A percentile compares a stretch with the other conserved stretches of the same genome.
These are phyloP conservation scores for Mollisiaceae sp. DNA, from an alignment of 2,329 filamentous ascomycete genomes.

Conservation along the genomic window DNA sequence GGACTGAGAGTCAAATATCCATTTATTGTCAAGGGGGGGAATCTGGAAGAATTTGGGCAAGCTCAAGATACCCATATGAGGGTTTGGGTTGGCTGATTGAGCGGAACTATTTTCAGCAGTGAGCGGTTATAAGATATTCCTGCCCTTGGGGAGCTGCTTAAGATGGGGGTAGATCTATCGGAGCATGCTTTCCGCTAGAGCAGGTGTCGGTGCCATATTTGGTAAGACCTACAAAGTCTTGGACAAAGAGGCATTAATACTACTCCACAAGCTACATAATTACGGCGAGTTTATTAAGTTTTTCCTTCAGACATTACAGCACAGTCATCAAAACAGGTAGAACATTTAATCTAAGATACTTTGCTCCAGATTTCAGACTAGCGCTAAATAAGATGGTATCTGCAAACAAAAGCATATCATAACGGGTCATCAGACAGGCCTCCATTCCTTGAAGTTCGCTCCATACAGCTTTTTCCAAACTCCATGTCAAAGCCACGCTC, in stretches of 20 bases:
- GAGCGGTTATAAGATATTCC: background rate
- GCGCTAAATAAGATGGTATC: slow-evolving; percentile 8
- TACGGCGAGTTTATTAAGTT: background rate
- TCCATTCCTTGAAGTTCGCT: background rate
- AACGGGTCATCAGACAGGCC: background rate
- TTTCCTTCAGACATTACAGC: background rate
- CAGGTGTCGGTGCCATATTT: background rate
- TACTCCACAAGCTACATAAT: background rate
- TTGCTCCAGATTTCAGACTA: background rate
- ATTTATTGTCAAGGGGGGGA: background rate
- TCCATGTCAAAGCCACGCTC: slow-evolving; percentile 1
- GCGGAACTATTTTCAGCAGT: too few species aligned
- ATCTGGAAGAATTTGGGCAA: too few species aligned
- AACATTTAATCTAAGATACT: too few species aligned
- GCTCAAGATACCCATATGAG: too few species aligned
- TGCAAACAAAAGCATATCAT: slow-evolving; percentile 3
- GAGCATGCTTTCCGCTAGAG: background rate
- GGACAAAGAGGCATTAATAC: background rate
- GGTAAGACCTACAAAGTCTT: background rate
- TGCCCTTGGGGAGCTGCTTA: background rate
- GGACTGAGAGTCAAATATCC: background rate
- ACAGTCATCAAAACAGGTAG: background rate
- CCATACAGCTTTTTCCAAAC: background rate
- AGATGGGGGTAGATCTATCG: background rate
- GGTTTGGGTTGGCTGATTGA: too few species aligned